Evolutionary conservation across 164 flowering plant genomes (phyloP).

Genomic region (Litsea cubeba): DNA sequence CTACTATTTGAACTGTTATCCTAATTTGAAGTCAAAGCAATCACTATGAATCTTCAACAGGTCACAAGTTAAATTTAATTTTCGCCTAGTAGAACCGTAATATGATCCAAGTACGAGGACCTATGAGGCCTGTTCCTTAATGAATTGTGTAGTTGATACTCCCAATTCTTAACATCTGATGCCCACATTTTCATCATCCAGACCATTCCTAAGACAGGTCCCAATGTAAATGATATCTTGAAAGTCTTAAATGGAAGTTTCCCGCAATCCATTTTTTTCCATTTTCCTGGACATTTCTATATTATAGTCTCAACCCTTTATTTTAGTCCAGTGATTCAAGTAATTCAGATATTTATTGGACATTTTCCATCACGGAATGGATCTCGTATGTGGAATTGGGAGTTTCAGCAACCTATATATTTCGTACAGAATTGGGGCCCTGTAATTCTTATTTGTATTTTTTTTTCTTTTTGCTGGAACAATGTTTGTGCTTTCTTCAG

Average conservation of each 20-base stretch:
- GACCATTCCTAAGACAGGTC: neutral
- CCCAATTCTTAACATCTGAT: neutral
- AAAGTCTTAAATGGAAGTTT: neutral
- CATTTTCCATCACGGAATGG: neutral
- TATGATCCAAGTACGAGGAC: neutral
- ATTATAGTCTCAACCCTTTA: too few relatives aligned
- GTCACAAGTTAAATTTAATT: neutral
- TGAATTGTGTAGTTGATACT: neutral
- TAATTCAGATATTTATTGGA: too few relatives aligned
- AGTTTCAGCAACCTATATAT: neutral
- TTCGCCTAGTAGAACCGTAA: neutral
- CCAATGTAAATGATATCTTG: neutral
- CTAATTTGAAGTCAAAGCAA: neutral
- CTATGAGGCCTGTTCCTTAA: neutral
- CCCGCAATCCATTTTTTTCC: neutral
- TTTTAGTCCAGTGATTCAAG: too few relatives aligned
- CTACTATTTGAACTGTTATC: conserved; percentile 1
- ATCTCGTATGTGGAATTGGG: neutral
- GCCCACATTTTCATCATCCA: neutral
- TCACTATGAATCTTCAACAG: neutral
- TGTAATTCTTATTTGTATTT: neutral
- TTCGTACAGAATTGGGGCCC: neutral
- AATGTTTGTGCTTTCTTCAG: neutral
- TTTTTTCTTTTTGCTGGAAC: neutral
- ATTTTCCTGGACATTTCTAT: neutral